These are phyloP conservation scores for Penicillium coffeae DNA, from an alignment of 495 filamentous ascomycete species.

Conservation along the genomic window DNA sequence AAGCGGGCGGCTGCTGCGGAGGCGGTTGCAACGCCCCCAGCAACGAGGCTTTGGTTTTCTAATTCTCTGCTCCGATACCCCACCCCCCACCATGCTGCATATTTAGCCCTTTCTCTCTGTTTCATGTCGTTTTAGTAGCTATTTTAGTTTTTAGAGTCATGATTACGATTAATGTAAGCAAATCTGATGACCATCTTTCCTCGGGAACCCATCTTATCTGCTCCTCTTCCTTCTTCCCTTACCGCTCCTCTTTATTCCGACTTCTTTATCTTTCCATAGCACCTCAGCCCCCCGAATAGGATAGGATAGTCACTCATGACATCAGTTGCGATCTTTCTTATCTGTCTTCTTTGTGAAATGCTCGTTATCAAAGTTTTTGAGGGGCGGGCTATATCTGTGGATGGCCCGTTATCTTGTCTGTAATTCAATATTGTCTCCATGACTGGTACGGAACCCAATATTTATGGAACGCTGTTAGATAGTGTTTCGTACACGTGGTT, in stretches of 20 bases:
- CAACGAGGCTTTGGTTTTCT: slow-evolving; percentile 17
- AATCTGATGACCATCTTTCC: not conserved
- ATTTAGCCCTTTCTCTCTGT: slow-evolving; percentile 1
- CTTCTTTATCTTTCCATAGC: no score
- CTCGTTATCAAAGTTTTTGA: not conserved
- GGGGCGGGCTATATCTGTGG: no score
- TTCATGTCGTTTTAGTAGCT: slow-evolving; percentile 4
- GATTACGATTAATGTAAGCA: slow-evolving; percentile 4
- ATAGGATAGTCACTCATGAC: not conserved
- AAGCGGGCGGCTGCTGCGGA: slow-evolving; percentile 22
- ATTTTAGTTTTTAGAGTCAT: not conserved
- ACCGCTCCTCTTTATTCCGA: not conserved
- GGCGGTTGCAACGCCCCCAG: slow-evolving; percentile 15
- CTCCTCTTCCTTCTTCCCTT: not conserved
- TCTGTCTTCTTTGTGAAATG: not conserved
- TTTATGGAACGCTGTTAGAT: not conserved
- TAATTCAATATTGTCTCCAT: not conserved
- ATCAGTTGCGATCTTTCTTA: not conserved
- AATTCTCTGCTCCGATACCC: slow-evolving; percentile 1
- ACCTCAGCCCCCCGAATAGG: no score
- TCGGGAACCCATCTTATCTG: not conserved
- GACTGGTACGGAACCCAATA: not conserved
- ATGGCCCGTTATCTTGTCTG: not conserved
- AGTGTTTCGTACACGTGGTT: not conserved
- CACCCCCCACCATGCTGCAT: not conserved